Conservation (phyloP, 2,329 filamentous ascomycete species). For the Delphinella strobiligena region DNA sequence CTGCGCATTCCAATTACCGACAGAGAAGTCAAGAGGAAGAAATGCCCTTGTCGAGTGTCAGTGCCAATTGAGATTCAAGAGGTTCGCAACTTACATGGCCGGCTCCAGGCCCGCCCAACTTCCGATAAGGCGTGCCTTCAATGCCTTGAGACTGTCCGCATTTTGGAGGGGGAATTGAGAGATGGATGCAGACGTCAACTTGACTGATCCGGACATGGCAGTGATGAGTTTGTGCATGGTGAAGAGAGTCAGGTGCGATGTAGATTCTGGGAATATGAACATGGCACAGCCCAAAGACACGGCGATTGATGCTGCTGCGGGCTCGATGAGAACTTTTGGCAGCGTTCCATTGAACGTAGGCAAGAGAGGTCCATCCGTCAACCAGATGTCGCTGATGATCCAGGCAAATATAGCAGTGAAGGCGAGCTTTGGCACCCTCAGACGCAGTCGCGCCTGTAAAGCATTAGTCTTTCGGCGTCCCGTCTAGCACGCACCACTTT, state of each 20-base stretch:
- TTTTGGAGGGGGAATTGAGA: constrained; percentile 1
- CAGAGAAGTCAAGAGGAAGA: constrained; percentile 35
- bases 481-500: too few species aligned
- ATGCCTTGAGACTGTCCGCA: constrained; percentile 3
- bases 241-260: constrained; percentile 6
- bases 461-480: background rate
- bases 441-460: constrained; percentile 3
- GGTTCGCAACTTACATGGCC: too few species aligned
- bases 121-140: constrained; percentile 5
- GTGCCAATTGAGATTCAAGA: too few species aligned
- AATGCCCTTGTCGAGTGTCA: constrained; percentile 28
- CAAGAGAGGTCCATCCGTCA: constrained; percentile 6
- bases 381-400: constrained; percentile 8
- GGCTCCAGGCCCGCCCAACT: constrained; percentile 6
- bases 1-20: constrained; percentile 33
- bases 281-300: constrained; percentile 8
- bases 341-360: constrained; percentile 7
- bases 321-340: constrained; percentile 7
- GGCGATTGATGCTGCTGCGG: constrained; percentile 5
- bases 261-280: constrained; percentile 8
- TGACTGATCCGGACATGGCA: background rate
- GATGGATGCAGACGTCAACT: constrained; percentile 3
- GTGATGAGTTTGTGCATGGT: constrained; percentile 6
- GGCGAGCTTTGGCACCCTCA: constrained; percentile 7
- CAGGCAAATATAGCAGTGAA: constrained; percentile 7